Conservation (phyloP, 2,329 filamentous ascomycete genomes). For the Cladosporium sp. region DNA sequence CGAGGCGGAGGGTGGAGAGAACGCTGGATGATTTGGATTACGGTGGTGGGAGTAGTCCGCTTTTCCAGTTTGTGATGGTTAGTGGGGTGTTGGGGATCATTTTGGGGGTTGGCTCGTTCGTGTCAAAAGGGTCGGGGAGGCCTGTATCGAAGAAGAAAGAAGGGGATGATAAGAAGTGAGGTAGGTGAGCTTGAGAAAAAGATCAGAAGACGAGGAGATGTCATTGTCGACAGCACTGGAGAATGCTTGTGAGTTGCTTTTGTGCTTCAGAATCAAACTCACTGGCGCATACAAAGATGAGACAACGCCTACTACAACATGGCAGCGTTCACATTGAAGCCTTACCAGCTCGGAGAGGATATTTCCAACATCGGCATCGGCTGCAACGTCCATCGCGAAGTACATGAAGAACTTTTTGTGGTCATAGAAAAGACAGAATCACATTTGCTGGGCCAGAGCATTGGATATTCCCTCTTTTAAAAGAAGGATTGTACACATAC, state of each 20-base stretch:
- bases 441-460: neutral
- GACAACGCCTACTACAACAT: neutral
- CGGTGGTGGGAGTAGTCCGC: slow-evolving; percentile 26
- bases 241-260: no score
- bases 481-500: neutral
- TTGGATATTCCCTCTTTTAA: neutral
- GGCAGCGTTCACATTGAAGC: neutral
- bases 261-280: neutral
- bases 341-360: neutral
- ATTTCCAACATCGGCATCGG: neutral
- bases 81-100: slow-evolving; percentile 33
- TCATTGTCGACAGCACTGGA: no score
- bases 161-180: slow-evolving; percentile 3
- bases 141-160: slow-evolving; percentile 15
- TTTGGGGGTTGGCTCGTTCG: slow-evolving; percentile 26
- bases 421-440: neutral
- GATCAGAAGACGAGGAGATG: neutral
- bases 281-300: neutral
- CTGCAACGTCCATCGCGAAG: neutral
- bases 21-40: slow-evolving; percentile 26
- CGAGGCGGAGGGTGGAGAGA: slow-evolving; percentile 25
- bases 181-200: neutral
- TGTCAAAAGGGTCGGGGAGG: slow-evolving; percentile 17
- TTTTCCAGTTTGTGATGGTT: slow-evolving; percentile 38
- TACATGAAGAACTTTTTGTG: neutral